These are phyloP conservation scores for Ogataea nitratoaversa DNA, from an alignment of 805 yeast species.

Conservation along the genomic window DNA sequence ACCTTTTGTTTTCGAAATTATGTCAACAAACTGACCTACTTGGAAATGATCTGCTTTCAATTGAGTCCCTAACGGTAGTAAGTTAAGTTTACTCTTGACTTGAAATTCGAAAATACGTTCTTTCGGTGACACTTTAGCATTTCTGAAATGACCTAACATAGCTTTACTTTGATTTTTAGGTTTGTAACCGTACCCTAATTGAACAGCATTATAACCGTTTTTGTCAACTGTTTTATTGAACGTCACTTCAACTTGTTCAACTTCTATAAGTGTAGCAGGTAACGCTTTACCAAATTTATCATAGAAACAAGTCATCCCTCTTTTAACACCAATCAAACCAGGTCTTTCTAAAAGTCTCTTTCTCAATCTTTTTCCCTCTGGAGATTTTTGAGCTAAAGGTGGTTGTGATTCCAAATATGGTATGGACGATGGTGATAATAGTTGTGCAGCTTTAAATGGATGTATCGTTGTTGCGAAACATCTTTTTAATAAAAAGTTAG, in stretches of 20 bases:
- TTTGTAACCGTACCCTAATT: conserved; percentile 78
- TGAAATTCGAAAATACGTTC: conserved; percentile 70
- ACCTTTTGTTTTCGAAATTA: conserved; percentile 78
- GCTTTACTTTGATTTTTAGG: conserved; percentile 60
- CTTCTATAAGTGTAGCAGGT: conserved; percentile 85
- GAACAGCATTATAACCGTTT: conserved; percentile 82
- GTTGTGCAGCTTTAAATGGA: conserved; percentile 12
- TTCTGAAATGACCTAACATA: conserved; percentile 70
- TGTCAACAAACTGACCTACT: conserved; percentile 79
- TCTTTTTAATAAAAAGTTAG: conserved; percentile 10
- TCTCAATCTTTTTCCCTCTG: conserved; percentile 65
- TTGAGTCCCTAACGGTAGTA: conserved; percentile 73
- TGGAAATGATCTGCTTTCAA: conserved; percentile 80
- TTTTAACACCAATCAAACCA: conserved; percentile 78
- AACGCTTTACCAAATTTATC: conserved; percentile 61
- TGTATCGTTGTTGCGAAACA: conserved; percentile 35
- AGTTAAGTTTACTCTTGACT: conserved; percentile 59
- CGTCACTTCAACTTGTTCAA: conserved; percentile 84
- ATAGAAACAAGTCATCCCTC: conserved; percentile 88
- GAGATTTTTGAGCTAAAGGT: conserved; percentile 59
- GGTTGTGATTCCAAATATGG: conserved; percentile 44
- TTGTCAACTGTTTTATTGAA: conserved; percentile 62
- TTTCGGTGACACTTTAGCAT: conserved; percentile 84
- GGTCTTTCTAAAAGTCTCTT: conserved; percentile 72
- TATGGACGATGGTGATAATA: conserved; percentile 46